Conservation (phyloP, 2,329 filamentous ascomycete species). For the Alternaria hordeiaustralica region DNA sequence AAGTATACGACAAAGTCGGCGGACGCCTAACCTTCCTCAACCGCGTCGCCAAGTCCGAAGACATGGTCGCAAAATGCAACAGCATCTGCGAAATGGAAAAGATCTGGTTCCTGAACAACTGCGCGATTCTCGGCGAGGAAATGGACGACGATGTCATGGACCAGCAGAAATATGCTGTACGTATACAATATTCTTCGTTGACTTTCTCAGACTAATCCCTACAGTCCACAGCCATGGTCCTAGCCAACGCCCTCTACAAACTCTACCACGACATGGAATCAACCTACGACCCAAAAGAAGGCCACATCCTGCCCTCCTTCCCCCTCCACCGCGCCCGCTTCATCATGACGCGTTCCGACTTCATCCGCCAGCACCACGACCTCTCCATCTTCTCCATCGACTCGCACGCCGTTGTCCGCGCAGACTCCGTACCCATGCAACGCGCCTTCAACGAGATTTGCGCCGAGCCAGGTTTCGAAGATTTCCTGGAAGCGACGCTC, state of each 20-base stretch:
- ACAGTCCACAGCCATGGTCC: slow-evolving; percentile 87
- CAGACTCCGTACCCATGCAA: slow-evolving; percentile 96
- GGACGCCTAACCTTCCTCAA: slow-evolving; percentile 88
- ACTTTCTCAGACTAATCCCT: neutral
- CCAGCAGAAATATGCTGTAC: slow-evolving; percentile 91
- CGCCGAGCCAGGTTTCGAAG: slow-evolving; percentile 74
- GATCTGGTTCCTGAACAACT: slow-evolving; percentile 79
- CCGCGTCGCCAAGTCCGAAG: slow-evolving; percentile 80
- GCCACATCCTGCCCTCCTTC: slow-evolving; percentile 80
- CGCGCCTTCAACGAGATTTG: slow-evolving; percentile 88
- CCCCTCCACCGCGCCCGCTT: slow-evolving; percentile 57
- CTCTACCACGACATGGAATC: slow-evolving; percentile 68
- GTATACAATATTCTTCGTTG: slow-evolving; percentile 42
- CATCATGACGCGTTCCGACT: slow-evolving; percentile 95
- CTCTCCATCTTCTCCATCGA: slow-evolving; percentile 96
- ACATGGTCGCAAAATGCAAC: slow-evolving; percentile 83
- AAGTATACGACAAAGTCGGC: slow-evolving; percentile 86
- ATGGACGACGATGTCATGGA: slow-evolving; percentile 99
- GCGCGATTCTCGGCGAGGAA: slow-evolving; percentile 75
- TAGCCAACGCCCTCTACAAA: slow-evolving; percentile 90
- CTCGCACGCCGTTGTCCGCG: slow-evolving; percentile 82
- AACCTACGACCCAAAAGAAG: slow-evolving; percentile 69
- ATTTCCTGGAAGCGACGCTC: slow-evolving; percentile 81
- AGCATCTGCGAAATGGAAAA: slow-evolving; percentile 74
- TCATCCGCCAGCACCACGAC: slow-evolving; percentile 90